These are phyloP conservation scores for Viola pubescens DNA, from an alignment of 441 rosid genomes.

Conservation along the genomic window DNA sequence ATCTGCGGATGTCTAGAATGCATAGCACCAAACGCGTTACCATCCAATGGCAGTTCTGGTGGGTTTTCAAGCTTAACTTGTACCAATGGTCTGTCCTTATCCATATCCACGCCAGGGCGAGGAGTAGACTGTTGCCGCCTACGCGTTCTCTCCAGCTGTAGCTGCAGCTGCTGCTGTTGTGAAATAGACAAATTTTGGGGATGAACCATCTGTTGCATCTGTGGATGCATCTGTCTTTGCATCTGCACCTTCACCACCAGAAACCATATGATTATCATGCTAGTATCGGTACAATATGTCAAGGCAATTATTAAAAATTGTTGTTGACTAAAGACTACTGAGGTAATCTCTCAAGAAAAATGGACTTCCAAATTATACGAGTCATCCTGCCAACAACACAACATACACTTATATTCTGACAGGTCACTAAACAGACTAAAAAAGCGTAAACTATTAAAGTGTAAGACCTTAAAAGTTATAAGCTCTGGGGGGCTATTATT, in stretches of 20 bases:
- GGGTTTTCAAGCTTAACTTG: conserved; percentile 73
- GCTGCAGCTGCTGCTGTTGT: conserved; percentile 65
- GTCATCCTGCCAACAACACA: too few relatives aligned
- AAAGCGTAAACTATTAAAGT: background rate
- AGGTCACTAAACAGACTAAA: too few relatives aligned
- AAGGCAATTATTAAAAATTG: too few relatives aligned
- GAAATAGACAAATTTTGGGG: conserved; percentile 40
- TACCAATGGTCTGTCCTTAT: conserved; percentile 62
- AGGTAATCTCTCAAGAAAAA: too few relatives aligned
- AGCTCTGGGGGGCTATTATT: too few relatives aligned
- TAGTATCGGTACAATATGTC: too few relatives aligned
- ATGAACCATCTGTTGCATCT: conserved; percentile 63
- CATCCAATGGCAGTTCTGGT: conserved; percentile 55
- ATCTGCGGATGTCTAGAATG: conserved; percentile 48
- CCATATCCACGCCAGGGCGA: conserved; percentile 54
- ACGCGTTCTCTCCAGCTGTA: conserved; percentile 46
- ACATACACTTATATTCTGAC: too few relatives aligned
- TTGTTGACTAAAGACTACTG: too few relatives aligned
- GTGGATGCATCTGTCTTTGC: conserved; percentile 61
- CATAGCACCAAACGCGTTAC: conserved; percentile 44
- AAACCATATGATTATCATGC: background rate
- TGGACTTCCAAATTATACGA: too few relatives aligned
- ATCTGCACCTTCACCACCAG: conserved; percentile 37
- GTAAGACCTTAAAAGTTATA: background rate
- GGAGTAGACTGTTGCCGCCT: conserved; percentile 49